Evolutionary conservation across 2,329 filamentous ascomycete species (phyloP).

Genomic region (Chalaropsis ovoidea): DNA sequence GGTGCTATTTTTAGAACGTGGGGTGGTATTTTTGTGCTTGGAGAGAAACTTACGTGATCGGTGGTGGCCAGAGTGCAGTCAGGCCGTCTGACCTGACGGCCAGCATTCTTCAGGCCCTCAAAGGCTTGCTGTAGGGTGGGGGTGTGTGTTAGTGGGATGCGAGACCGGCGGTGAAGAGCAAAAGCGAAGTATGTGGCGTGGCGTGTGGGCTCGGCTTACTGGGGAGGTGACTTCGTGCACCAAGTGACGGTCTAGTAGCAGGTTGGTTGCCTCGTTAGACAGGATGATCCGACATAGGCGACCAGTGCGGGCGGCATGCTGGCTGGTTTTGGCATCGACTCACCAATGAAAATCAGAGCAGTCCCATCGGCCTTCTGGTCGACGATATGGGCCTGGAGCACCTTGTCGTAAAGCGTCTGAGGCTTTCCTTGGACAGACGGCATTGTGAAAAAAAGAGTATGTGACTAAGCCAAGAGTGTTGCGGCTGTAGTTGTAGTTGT

Average conservation of each 20-base stretch:
- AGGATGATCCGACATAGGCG: background rate
- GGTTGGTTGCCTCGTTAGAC: background rate
- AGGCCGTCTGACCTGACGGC: constrained; percentile 76
- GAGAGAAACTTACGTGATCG: constrained; percentile 64
- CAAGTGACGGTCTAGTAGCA: constrained; percentile 66
- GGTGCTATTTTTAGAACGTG: constrained; percentile 3
- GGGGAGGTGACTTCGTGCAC: constrained; percentile 98
- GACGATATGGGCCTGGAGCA: constrained; percentile 87
- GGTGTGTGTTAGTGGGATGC: too few species aligned
- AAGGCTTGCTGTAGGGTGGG: constrained; percentile 69
- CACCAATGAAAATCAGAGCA: constrained; percentile 84
- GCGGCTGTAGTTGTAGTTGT: too few species aligned
- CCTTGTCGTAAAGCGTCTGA: constrained; percentile 93
- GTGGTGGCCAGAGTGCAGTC: constrained; percentile 96
- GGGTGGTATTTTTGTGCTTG: background rate
- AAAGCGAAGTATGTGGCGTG: background rate
- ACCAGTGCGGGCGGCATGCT: too few species aligned
- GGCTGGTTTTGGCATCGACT: constrained; percentile 31
- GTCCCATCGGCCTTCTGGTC: constrained; percentile 93
- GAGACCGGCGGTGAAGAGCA: too few species aligned
- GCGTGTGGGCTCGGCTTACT: constrained; percentile 42
- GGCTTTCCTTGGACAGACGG: constrained; percentile 61
- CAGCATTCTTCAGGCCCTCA: constrained; percentile 84
- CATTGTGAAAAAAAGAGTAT: constrained; percentile 48
- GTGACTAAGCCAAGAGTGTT: constrained; percentile 18